These are phyloP conservation scores for Coemansia brasiliensis DNA, from an alignment of 192 early-diverging fungal genomes.

Conservation along the genomic window DNA sequence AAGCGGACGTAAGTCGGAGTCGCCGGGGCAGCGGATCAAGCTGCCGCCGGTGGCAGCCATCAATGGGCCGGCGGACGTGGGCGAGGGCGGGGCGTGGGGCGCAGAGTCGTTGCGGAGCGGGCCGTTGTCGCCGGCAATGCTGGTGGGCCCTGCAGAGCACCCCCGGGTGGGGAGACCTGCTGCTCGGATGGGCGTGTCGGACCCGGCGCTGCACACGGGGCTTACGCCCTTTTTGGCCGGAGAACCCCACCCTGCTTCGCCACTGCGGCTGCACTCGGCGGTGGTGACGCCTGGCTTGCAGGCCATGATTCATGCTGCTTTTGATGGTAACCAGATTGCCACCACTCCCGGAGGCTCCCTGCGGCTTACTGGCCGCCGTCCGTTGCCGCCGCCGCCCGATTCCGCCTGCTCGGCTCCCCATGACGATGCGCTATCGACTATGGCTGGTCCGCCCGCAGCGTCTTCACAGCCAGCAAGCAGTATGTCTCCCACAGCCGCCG, in stretches of 20 bases:
- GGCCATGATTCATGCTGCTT: conserved; percentile 29
- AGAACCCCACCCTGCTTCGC: conserved; percentile 22
- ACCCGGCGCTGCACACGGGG: conserved; percentile 39
- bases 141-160: conserved; percentile 59
- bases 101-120: conserved; percentile 67
- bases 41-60: conserved; percentile 74
- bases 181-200: conserved; percentile 28
- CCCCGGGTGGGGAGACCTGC: conserved; percentile 3
- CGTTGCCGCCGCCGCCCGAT: neutral
- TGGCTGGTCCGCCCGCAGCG: conserved; percentile 4
- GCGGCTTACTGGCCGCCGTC: conserved; percentile 14
- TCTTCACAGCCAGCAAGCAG: neutral
- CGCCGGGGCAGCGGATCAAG: conserved; percentile 35
- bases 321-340: conserved; percentile 31
- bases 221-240: conserved; percentile 41
- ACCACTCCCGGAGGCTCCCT: conserved; percentile 45
- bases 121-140: conserved; percentile 76
- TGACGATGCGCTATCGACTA: conserved; percentile 7
- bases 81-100: conserved; percentile 56
- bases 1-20: neutral
- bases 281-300: conserved; percentile 33
- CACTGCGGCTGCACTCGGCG: conserved; percentile 11
- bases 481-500: too few species aligned
- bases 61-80: conserved; percentile 53
- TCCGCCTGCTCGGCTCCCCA: too few species aligned